Conservation (phyloP, 1,139 yeast genomes). For the Sugiyamaella grinbergsii region DNA sequence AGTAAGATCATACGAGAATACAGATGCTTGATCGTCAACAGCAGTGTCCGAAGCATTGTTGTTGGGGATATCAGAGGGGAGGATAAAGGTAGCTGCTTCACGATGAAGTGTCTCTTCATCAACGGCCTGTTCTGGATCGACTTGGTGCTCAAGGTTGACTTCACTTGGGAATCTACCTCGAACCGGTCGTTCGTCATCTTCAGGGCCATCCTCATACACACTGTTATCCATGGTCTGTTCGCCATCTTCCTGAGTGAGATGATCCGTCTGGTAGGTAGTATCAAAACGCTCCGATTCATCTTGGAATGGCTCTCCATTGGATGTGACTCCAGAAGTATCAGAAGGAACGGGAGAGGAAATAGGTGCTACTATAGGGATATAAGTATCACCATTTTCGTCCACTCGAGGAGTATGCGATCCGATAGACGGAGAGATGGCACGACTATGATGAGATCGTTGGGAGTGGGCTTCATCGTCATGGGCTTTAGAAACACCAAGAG, state of each 20-base stretch:
- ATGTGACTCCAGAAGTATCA: conserved; percentile 39
- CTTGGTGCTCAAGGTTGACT: conserved; percentile 32
- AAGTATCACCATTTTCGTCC: conserved; percentile 23
- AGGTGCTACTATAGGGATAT: conserved; percentile 25
- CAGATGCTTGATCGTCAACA: conserved; percentile 34
- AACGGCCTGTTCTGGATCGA: conserved; percentile 28
- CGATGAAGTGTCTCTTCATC: conserved; percentile 27
- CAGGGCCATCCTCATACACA: conserved; percentile 13
- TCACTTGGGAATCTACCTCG: conserved; percentile 39
- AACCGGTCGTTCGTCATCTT: conserved; percentile 22
- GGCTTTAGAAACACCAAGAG: conserved; percentile 1
- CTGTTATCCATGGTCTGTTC: conserved; percentile 10
- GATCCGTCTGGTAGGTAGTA: neutral
- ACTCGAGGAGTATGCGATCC: conserved; percentile 16
- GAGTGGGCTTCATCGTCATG: neutral
- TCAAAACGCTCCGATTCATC: conserved; percentile 17
- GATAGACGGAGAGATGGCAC: conserved; percentile 4
- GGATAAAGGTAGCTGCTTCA: conserved; percentile 29
- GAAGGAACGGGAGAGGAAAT: conserved; percentile 35
- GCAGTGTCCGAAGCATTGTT: conserved; percentile 23
- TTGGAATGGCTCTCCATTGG: conserved; percentile 38
- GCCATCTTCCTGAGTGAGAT: conserved; percentile 8
- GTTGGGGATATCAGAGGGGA: conserved; percentile 24
- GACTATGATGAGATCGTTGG: conserved; percentile 8
- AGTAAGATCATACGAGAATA: conserved; percentile 43